These are phyloP conservation scores for Actinomucor elegans DNA, from an alignment of 371 early-diverging fungal genomes.

Conservation along the genomic window DNA sequence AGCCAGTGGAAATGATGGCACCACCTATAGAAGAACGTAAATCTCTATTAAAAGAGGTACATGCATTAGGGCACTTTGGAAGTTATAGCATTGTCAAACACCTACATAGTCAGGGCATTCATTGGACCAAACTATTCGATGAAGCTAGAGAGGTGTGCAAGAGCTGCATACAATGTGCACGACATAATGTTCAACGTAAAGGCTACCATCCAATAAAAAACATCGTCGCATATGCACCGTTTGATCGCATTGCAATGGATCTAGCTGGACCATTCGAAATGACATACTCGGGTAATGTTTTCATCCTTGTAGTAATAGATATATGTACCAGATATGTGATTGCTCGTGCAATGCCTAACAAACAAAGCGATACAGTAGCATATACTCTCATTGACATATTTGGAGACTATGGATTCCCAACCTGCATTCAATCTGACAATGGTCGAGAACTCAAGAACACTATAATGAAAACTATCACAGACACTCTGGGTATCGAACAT, in stretches of 20 bases:
- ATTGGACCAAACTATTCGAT: no score
- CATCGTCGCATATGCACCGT: no score
- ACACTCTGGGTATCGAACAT: no score
- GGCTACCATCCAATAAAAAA: no score
- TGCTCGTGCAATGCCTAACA: constrained; percentile 15
- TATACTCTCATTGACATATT: constrained; percentile 19
- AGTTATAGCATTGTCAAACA: neutral
- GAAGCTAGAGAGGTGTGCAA: no score
- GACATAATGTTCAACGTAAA: no score
- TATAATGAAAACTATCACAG: no score
- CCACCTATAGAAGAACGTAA: neutral
- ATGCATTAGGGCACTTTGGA: constrained; percentile 5
- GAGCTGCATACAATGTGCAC: no score
- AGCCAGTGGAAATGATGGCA: neutral
- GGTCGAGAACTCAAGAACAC: constrained; percentile 29
- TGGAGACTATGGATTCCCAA: constrained; percentile 24
- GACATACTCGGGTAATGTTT: neutral
- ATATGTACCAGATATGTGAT: constrained; percentile 1
- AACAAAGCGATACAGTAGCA: constrained; percentile 19
- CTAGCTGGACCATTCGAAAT: neutral
- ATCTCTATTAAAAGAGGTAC: neutral
- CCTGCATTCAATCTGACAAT: constrained; percentile 24
- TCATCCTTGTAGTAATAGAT: neutral
- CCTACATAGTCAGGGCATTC: no score
- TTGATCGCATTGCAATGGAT: no score